These are phyloP conservation scores for Auriscalpium vulgare DNA, from an alignment of 768 basidiomycete species.

Conservation along the genomic window DNA sequence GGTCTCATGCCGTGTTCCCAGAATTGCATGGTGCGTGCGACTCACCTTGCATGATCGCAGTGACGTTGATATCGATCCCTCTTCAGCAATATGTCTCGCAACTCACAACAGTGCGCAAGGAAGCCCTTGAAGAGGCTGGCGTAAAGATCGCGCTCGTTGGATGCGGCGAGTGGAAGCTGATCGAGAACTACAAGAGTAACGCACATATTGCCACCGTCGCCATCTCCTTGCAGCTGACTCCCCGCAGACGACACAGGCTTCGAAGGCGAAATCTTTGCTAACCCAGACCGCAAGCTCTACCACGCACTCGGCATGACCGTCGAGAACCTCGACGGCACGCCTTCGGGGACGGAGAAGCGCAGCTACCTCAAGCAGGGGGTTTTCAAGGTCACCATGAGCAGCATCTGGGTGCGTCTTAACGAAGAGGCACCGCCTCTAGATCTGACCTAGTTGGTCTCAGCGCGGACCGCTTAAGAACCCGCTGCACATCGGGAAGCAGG, in stretches of 20 bases:
- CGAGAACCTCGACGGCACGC: constrained; percentile 7
- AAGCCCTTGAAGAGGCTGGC: constrained; percentile 5
- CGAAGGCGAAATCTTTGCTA: constrained; percentile 10
- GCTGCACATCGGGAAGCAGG: constrained; percentile 9
- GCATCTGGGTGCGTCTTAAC: constrained; percentile 8
- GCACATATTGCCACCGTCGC: background rate
- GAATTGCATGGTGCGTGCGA: constrained; percentile 6
- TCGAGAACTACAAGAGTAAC: constrained; percentile 10
- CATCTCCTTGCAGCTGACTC: background rate
- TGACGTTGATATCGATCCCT: background rate
- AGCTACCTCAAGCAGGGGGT: constrained; percentile 8
- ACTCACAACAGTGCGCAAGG: constrained; percentile 6
- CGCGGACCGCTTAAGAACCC: constrained; percentile 10
- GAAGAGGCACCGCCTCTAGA: background rate
- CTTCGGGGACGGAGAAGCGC: constrained; percentile 4
- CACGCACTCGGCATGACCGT: constrained; percentile 7
- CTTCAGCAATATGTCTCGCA: constrained; percentile 13
- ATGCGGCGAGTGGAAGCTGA: constrained; percentile 12
- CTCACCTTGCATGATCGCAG: background rate
- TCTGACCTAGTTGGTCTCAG: background rate
- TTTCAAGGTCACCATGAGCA: constrained; percentile 2
- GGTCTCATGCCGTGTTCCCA: background rate
- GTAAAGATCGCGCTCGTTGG: constrained; percentile 6
- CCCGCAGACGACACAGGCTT: constrained; percentile 5
- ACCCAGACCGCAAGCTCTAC: constrained; percentile 13